These are phyloP conservation scores for Phytophthora sojae DNA, from an alignment of 352 stramenopile genomes.

Conservation along the genomic window DNA sequence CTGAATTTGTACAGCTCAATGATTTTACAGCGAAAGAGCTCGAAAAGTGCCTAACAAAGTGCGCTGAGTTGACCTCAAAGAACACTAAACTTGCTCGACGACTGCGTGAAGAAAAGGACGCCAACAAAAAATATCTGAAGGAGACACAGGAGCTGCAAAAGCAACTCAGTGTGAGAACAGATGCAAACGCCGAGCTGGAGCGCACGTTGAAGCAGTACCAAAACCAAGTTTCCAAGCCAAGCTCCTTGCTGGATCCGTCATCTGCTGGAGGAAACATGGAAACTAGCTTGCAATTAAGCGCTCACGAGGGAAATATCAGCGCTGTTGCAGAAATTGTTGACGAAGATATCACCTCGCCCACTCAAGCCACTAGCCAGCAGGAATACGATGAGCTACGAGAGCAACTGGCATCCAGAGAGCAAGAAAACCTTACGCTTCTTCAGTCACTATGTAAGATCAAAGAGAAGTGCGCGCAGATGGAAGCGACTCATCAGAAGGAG, in stretches of 20 bases:
- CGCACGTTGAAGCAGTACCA: slow-evolving; percentile 15
- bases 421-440: slow-evolving; percentile 55
- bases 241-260: background rate
- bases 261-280: background rate
- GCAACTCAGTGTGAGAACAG: slow-evolving; percentile 27
- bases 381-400: slow-evolving; percentile 25
- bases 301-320: background rate
- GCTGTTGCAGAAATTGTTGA: background rate
- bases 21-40: slow-evolving; percentile 19
- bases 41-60: slow-evolving; percentile 32
- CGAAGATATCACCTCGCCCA: background rate
- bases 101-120: slow-evolving; percentile 34
- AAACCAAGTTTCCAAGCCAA: slow-evolving; percentile 6
- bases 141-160: slow-evolving; percentile 32
- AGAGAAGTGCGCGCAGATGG: slow-evolving; percentile 39
- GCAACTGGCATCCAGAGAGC: slow-evolving; percentile 42
- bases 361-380: background rate
- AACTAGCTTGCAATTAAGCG: background rate
- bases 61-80: slow-evolving; percentile 34
- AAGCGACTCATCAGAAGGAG: slow-evolving; percentile 26
- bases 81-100: slow-evolving; percentile 39
- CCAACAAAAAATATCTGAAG: slow-evolving; percentile 27
- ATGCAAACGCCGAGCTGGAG: slow-evolving; percentile 27
- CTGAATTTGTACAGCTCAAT: background rate
- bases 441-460: slow-evolving; percentile 53